Base-by-base conservation (phyloP, 2,329 filamentous ascomycete genomes). In the Colletotrichum sublineola region DNA sequence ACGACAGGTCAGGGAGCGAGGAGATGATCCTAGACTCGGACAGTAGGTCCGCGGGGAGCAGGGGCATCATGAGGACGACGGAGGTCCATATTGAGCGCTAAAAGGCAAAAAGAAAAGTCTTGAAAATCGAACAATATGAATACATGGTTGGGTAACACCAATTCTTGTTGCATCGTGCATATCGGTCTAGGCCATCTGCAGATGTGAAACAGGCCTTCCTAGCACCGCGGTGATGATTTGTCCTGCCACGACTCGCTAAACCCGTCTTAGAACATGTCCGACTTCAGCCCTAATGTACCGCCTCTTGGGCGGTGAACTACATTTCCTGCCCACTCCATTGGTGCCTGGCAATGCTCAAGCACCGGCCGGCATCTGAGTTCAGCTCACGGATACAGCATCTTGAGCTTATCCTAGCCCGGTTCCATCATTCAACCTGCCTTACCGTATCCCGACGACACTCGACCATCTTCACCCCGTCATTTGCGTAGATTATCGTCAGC, bases 31-130 rank as follows among this genome's bases (percentile, higher is more conserved):
- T 70, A 6, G 68, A 63, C 11, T 5, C 50, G 8, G 57, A 42
- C 7, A 12, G 33, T 1, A 46, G 38, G 31, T 14, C 48, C 6
- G 42, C 46, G 5, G 63, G 42, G n/a, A 20, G 38, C 20, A 48
- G 40, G 12, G 70, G 70, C 15, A 73, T 73, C 18, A 70, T 70
- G 66, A 73, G 70, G 53, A 73, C 70, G 38, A 73, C 70, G 2
- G 70, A 73, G 33, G 67, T 73, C 0, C 55, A 53, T 1, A 52
- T 71, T 31, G 52, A 63, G 18, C 68, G 64, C 8, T 71, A 53
- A 24, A 3, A 20, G 7, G n/a, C 38, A 40, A 8, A 5, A n/a
- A n/a, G n/a, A 62, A 12, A 46, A 8, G 8, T 18, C 8, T 24
- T 40, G 5, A 18, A 29, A 40, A 18, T 8, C 6, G 55, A 58